These are phyloP conservation scores for Metschnikowia koreensis DNA, from an alignment of 805 yeast species.

Conservation along the genomic window DNA sequence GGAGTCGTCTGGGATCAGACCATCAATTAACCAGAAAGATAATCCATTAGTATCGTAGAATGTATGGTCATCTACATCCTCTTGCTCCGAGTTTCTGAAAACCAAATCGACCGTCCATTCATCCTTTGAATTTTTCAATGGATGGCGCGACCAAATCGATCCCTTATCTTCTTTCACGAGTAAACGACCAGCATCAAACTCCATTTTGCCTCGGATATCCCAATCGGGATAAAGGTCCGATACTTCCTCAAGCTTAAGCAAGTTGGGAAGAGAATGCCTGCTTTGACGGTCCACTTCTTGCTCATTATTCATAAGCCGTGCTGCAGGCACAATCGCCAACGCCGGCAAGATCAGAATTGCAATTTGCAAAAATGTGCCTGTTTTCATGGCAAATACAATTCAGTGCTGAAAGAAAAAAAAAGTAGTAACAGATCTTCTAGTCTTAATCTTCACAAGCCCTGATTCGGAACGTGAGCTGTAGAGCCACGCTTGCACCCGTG, in stretches of 20 bases:
- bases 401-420: not conserved
- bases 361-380: not conserved
- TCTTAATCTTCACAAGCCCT: too few species aligned
- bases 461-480: not conserved
- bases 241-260: constrained; percentile 27
- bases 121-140: constrained; percentile 22
- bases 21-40: constrained; percentile 53
- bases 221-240: constrained; percentile 29
- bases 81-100: constrained; percentile 56
- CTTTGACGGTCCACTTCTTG: constrained; percentile 7
- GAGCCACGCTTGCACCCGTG: not conserved
- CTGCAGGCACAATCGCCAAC: constrained; percentile 18
- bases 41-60: constrained; percentile 49
- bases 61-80: constrained; percentile 24
- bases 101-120: constrained; percentile 62
- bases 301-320: constrained; percentile 10
- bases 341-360: constrained; percentile 6
- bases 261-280: constrained; percentile 36
- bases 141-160: constrained; percentile 42
- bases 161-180: constrained; percentile 40
- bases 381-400: not conserved
- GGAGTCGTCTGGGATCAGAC: constrained; percentile 19
- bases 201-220: constrained; percentile 42
- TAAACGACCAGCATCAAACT: constrained; percentile 52
- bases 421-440: too few species aligned